Evolutionary conservation across 306 rosid genomes (phyloP), one percentile per base, ranked within the genome.

Genomic region (Acacia acuminata): DNA sequence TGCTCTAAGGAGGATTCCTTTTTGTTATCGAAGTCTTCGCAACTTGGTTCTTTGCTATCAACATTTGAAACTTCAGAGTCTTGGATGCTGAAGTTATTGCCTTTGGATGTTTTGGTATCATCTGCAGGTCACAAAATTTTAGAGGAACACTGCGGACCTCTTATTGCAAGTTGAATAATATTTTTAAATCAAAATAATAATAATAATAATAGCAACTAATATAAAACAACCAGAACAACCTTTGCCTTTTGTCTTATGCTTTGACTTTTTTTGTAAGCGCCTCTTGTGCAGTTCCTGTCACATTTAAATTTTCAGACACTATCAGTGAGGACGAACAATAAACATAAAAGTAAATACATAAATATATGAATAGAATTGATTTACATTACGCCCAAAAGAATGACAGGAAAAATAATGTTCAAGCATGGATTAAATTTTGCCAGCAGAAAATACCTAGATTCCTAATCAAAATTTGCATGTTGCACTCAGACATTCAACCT

Each of bases 211-310:
- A 51, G 16, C 11, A 69, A 34, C 30, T n/a, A 58, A 32, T 19
- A 8, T 20, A 77, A 70, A 32, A 77, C 9, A 0, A 44, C 7
- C 48, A 30, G 81, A 51, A 51, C 17, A 82, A 92, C 93, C 97
- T 86, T 84, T 88, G 55, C 77, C 40, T 85, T 85, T 90, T 56
- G 83, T 82, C 76, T 83, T 88, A 44, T 76, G 73, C 85, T 87
- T 90, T 60, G 93, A 86, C 80, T 93, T 93, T 30, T 91, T 60
- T 84, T 90, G 92, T 68, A 93, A 81, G 50, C 97, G 93, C 87
- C 78, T 93, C 82, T 72, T 84, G 82, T 93, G 96, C 69, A 93
- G 85, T 84, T 93, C 97, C 97, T 93, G 61, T 17, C 72, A 67
- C 15, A 77, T 73, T 76, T 11, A 22, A 79, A 81, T 0, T 56